Percentiles rank a stretch among this genome's conserved stretches.
phyloP scores from a whole-genome alignment of 208 protist genomes.

The Leishmania tropica region DNA sequence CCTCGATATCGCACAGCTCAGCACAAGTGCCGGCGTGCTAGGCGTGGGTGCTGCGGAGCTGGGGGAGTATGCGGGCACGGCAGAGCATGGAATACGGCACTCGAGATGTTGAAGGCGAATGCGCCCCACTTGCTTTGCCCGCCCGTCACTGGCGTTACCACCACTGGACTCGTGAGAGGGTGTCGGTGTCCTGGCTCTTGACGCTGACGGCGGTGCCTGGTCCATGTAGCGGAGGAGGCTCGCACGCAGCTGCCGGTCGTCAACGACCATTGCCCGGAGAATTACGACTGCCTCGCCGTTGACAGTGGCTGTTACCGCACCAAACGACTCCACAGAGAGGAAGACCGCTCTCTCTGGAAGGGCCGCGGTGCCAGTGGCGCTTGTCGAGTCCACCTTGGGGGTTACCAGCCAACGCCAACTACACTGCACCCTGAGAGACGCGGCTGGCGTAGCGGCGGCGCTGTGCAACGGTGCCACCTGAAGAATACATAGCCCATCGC shows the following conservation, averaged over 20 bases:
- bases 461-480: neutral
- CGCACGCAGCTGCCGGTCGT: neutral
- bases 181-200: neutral
- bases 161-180: neutral
- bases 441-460: neutral
- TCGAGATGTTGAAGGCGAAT: constrained; percentile 4
- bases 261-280: neutral
- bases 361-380: neutral
- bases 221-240: constrained; percentile 15
- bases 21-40: neutral
- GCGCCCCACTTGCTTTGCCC: neutral
- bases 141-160: neutral
- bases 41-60: neutral
- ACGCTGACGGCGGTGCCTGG: neutral
- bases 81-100: constrained; percentile 17
- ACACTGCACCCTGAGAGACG: constrained; percentile 6
- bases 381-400: neutral
- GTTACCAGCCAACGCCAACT: constrained; percentile 11
- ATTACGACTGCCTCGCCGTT: neutral
- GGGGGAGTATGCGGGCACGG: neutral
- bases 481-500: neutral
- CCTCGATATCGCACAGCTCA: constrained; percentile 1
- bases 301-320: neutral
- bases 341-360: neutral
- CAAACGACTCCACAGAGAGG: neutral